These are phyloP conservation scores for Syzygium aqueum DNA, from an alignment of 345 rosid genomes.

Conservation along the genomic window DNA sequence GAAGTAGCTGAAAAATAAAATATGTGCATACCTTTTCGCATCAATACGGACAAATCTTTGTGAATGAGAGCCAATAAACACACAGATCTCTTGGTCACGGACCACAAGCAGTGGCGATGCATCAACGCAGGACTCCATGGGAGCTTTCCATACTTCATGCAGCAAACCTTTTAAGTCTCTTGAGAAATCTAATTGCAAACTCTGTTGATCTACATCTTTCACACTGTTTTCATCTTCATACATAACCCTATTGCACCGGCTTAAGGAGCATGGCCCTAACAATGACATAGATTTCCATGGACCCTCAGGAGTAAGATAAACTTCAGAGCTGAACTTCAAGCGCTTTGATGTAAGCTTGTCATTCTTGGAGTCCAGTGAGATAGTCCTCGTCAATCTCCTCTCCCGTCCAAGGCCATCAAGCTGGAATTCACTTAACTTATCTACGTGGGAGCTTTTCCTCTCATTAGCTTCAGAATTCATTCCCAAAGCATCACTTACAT, in stretches of 20 bases:
- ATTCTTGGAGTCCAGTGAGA: slow-evolving; percentile 11
- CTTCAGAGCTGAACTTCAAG: slow-evolving; percentile 31
- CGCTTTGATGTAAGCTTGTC: slow-evolving; percentile 27
- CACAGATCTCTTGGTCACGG: slow-evolving; percentile 44
- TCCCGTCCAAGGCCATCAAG: slow-evolving; percentile 10
- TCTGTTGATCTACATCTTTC: slow-evolving; percentile 12
- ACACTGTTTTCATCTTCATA: slow-evolving; percentile 14
- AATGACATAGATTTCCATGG: slow-evolving; percentile 32
- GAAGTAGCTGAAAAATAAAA: neutral
- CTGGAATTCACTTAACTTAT: slow-evolving; percentile 13
- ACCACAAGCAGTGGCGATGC: slow-evolving; percentile 76
- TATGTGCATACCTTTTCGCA: slow-evolving; percentile 50
- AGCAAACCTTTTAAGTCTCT: slow-evolving; percentile 31
- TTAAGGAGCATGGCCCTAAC: slow-evolving; percentile 44
- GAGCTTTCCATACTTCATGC: slow-evolving; percentile 72
- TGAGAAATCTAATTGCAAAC: slow-evolving; percentile 31
- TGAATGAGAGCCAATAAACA: slow-evolving; percentile 91
- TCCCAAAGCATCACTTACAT: slow-evolving; percentile 10
- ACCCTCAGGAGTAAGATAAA: slow-evolving; percentile 5
- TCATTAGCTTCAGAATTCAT: slow-evolving; percentile 18
- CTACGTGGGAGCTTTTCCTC: slow-evolving; percentile 9
- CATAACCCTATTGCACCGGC: slow-evolving; percentile 70
- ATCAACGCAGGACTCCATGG: slow-evolving; percentile 90
- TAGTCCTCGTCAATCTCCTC: slow-evolving; percentile 7
- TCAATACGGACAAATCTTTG: slow-evolving; percentile 55